Conservation (phyloP, 768 basidiomycete species). For the Phylloporus sp. region DNA sequence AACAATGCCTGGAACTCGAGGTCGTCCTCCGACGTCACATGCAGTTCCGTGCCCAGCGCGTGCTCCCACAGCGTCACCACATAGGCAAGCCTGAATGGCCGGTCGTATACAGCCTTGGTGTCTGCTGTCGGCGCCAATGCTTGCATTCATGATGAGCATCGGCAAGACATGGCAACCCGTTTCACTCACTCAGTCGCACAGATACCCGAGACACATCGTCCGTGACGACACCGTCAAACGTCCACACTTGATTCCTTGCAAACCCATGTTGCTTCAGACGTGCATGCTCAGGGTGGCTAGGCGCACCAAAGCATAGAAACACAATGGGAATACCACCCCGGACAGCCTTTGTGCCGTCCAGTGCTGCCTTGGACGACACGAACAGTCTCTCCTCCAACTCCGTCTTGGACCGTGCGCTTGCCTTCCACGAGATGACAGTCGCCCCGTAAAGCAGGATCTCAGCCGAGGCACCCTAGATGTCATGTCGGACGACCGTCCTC, state of each 20-base stretch:
- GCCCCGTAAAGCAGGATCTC: conserved; percentile 80
- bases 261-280: conserved; percentile 88
- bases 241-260: conserved; percentile 77
- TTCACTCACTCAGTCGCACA: conserved; percentile 68
- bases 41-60: conserved; percentile 73
- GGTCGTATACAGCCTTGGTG: conserved; percentile 57
- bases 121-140: conserved; percentile 60
- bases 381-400: conserved; percentile 68
- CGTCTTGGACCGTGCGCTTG: conserved; percentile 34
- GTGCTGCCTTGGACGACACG: conserved; percentile 69
- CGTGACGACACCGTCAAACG: conserved; percentile 55
- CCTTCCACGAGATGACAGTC: conserved; percentile 84
- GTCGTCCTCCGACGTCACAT: conserved; percentile 57
- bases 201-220: conserved; percentile 71
- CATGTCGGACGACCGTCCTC: neutral
- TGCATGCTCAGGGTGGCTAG: conserved; percentile 66
- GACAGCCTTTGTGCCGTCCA: conserved; percentile 80
- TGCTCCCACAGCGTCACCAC: conserved; percentile 75
- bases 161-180: neutral
- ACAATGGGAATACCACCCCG: conserved; percentile 58
- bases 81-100: conserved; percentile 70
- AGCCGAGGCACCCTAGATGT: conserved; percentile 55
- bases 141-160: conserved; percentile 24
- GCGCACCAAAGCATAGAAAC: conserved; percentile 88
- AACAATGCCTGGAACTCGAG: conserved; percentile 91